Evolutionary conservation across 2,329 filamentous ascomycete genomes (phyloP).

Genomic region (Bimuria novae-zelandiae): DNA sequence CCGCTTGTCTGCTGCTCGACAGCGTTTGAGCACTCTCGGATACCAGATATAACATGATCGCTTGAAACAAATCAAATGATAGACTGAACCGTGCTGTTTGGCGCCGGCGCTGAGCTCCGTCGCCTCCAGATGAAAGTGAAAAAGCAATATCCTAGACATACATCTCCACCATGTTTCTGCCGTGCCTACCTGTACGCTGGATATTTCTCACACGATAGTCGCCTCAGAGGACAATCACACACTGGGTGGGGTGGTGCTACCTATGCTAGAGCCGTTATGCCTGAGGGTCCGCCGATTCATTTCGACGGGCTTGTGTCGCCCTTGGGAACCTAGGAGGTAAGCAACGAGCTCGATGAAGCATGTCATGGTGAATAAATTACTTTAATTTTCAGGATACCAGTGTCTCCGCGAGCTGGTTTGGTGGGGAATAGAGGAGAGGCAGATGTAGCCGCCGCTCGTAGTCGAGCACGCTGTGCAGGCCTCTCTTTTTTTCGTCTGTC

Average conservation of each 20-base stretch:
- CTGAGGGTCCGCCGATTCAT: constrained; percentile 21
- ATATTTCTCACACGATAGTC: constrained; percentile 6
- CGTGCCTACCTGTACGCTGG: background rate
- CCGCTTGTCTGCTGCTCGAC: background rate
- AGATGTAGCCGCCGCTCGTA: background rate
- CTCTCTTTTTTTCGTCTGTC: background rate
- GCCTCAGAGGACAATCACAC: constrained; percentile 2
- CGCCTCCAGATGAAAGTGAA: background rate
- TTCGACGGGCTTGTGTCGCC: constrained; percentile 28
- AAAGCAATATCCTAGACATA: background rate
- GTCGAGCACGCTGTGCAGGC: background rate
- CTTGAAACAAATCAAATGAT: constrained; percentile 6
- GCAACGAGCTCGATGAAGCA: constrained; percentile 4
- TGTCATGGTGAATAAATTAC: constrained; percentile 9
- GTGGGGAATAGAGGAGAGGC: background rate
- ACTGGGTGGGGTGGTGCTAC: constrained; percentile 11
- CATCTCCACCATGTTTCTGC: background rate
- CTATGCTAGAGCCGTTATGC: constrained; percentile 9
- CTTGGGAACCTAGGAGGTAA: constrained; percentile 24
- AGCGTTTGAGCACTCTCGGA: background rate
- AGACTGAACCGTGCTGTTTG: background rate
- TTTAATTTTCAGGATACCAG: background rate
- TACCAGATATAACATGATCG: background rate
- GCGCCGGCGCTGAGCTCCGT: background rate
- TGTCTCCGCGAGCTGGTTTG: background rate